These are phyloP conservation scores for Prototheca wickerhamii DNA, from an alignment of 163 green algal genomes.

Conservation along the genomic window DNA sequence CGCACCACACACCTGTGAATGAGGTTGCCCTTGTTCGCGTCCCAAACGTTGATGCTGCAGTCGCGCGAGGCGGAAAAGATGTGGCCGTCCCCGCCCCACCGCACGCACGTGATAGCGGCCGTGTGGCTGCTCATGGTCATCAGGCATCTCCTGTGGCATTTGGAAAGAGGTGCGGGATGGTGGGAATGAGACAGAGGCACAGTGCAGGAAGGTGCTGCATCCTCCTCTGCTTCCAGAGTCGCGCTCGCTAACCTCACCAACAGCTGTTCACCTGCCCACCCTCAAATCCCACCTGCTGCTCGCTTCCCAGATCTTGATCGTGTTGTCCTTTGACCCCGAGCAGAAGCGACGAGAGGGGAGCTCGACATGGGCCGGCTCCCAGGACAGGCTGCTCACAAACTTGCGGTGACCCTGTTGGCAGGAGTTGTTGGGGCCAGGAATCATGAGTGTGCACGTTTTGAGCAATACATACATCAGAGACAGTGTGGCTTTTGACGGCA, in stretches of 20 bases:
- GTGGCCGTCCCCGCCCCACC: constrained; percentile 86
- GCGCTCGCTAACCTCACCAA: no score
- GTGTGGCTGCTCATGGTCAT: constrained; percentile 75
- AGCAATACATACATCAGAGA: no score
- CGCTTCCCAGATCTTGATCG: constrained; percentile 62
- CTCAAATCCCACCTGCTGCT: constrained; percentile 15
- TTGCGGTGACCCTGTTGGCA: constrained; percentile 70
- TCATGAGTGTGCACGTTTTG: neutral
- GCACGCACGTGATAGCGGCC: constrained; percentile 66
- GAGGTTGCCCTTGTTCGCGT: constrained; percentile 62
- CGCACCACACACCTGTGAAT: constrained; percentile 33
- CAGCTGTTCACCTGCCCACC: no score
- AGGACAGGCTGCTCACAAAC: constrained; percentile 81
- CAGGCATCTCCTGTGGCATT: constrained; percentile 45
- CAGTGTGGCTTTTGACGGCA: neutral
- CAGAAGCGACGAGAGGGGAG: constrained; percentile 68
- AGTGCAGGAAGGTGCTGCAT: no score
- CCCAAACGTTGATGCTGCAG: constrained; percentile 83
- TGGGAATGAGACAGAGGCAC: no score
- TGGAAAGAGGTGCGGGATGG: no score
- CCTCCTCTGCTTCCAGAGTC: no score
- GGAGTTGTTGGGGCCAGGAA: neutral
- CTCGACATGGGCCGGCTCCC: constrained; percentile 85
- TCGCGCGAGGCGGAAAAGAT: constrained; percentile 83
- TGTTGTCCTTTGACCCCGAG: constrained; percentile 74